Evolutionary conservation across 2,329 filamentous ascomycete species (phyloP).

Genomic region (Arthrinium puccinioides): DNA sequence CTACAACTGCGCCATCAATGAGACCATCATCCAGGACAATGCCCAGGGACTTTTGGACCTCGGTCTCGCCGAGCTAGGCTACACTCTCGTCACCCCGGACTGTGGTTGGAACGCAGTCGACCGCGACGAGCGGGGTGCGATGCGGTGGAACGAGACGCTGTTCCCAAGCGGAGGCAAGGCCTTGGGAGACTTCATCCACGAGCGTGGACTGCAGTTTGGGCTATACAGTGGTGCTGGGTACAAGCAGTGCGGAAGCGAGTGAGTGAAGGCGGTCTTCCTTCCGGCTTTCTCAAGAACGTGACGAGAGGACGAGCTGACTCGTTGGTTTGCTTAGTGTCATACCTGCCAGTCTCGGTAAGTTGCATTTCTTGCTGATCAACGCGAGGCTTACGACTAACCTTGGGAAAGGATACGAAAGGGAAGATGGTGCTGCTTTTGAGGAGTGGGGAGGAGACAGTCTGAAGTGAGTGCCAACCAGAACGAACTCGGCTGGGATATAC

Average conservation of each 20-base stretch:
- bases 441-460: slow-evolving; percentile 40
- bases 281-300: too few species aligned
- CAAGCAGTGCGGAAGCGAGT: slow-evolving; percentile 33
- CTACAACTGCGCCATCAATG: slow-evolving; percentile 41
- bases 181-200: slow-evolving; percentile 41
- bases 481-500: not conserved
- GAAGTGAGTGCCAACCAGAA: slow-evolving; percentile 35
- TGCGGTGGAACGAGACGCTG: slow-evolving; percentile 40
- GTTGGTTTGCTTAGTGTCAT: too few species aligned
- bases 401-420: slow-evolving; percentile 29
- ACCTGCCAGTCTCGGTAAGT: slow-evolving; percentile 35
- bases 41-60: slow-evolving; percentile 45
- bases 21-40: slow-evolving; percentile 41
- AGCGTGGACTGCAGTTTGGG: slow-evolving; percentile 41
- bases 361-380: not conserved
- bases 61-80: slow-evolving; percentile 44
- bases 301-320: too few species aligned
- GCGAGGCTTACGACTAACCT: not conserved
- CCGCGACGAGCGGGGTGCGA: slow-evolving; percentile 32
- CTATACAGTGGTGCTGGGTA: slow-evolving; percentile 45
- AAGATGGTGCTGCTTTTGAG: slow-evolving; percentile 31
- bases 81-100: slow-evolving; percentile 48
- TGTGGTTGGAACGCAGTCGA: slow-evolving; percentile 46
- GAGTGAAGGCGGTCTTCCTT: too few species aligned
- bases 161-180: slow-evolving; percentile 44